Evolutionary conservation across 805 yeast species (phyloP).

Genomic region (Yarrowia porcina): DNA sequence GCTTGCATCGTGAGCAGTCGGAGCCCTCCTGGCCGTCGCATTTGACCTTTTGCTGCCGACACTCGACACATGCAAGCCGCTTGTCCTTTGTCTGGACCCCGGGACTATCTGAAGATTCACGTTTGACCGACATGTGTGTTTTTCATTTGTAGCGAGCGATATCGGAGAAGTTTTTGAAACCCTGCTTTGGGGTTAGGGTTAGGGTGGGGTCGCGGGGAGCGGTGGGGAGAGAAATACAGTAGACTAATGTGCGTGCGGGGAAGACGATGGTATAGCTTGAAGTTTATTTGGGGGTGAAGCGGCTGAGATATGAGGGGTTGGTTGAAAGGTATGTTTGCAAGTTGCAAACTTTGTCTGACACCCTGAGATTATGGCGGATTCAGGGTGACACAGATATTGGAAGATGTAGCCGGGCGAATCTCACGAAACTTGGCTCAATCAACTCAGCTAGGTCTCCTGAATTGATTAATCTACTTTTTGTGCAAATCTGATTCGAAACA

Average conservation of each 20-base stretch:
- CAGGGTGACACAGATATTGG: too few species aligned
- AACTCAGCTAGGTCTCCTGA: background rate
- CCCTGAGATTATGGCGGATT: background rate
- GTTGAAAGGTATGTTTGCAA: background rate
- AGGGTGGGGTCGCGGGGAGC: background rate
- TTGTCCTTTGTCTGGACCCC: constrained; percentile 36
- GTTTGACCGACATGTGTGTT: constrained; percentile 10
- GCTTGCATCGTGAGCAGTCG: constrained; percentile 79
- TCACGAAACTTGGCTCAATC: background rate
- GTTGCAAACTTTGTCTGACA: background rate
- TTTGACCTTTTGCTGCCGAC: constrained; percentile 89
- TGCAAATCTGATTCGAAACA: background rate
- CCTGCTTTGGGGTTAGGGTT: constrained; percentile 2
- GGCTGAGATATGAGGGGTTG: background rate
- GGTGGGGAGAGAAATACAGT: background rate
- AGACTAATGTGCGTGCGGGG: too few species aligned
- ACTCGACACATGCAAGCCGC: constrained; percentile 88
- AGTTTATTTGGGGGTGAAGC: background rate
- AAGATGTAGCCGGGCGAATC: background rate
- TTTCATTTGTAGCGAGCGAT: background rate
- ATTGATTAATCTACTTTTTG: background rate
- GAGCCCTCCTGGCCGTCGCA: constrained; percentile 77
- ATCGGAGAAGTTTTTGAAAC: constrained; percentile 18
- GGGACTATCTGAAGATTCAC: constrained; percentile 13
- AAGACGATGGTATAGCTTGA: background rate